Evolutionary conservation across 352 stramenopile species (phyloP).

Genomic region (Phytophthora hibernalis): DNA sequence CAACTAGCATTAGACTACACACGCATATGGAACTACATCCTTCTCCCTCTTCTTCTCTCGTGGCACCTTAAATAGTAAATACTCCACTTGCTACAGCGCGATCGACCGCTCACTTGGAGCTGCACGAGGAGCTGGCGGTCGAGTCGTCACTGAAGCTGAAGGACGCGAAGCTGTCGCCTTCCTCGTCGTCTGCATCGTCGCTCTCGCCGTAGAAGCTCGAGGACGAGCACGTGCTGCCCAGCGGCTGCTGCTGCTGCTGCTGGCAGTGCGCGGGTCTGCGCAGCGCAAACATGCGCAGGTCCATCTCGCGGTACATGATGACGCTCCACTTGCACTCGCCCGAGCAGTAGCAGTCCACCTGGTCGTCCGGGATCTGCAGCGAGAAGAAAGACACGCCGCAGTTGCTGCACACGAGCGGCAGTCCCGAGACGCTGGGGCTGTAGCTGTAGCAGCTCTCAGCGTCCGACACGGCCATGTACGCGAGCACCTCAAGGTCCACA

Average conservation of each 20-base stretch:
- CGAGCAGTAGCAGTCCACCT: constrained; percentile 85
- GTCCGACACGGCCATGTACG: constrained; percentile 25
- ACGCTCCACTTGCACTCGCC: constrained; percentile 92
- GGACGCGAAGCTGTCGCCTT: constrained; percentile 11
- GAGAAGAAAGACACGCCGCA: constrained; percentile 87
- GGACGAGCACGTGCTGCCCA: constrained; percentile 33
- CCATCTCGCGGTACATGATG: constrained; percentile 87
- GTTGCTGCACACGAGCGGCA: constrained; percentile 83
- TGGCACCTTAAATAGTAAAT: constrained; percentile 57
- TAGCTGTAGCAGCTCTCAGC: constrained; percentile 18
- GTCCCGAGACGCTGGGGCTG: constrained; percentile 52
- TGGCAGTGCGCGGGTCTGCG: constrained; percentile 33
- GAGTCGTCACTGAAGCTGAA: constrained; percentile 38
- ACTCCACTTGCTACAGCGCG: constrained; percentile 30
- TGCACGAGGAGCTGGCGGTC: constrained; percentile 30
- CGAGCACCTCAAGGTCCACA: constrained; percentile 54
- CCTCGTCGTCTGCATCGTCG: constrained; percentile 26
- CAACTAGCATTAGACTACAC: constrained; percentile 12
- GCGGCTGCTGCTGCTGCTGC: not conserved
- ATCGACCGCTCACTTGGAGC: constrained; percentile 44
- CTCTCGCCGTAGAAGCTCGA: constrained; percentile 32
- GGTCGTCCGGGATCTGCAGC: constrained; percentile 65
- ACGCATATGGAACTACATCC: constrained; percentile 31
- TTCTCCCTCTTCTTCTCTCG: constrained; percentile 13
- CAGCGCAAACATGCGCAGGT: constrained; percentile 66